Evolutionary conservation across 1,139 yeast genomes (phyloP), one percentile per base, ranked within the genome.

Genomic region (Zygosaccharomyces pseudobailii): DNA sequence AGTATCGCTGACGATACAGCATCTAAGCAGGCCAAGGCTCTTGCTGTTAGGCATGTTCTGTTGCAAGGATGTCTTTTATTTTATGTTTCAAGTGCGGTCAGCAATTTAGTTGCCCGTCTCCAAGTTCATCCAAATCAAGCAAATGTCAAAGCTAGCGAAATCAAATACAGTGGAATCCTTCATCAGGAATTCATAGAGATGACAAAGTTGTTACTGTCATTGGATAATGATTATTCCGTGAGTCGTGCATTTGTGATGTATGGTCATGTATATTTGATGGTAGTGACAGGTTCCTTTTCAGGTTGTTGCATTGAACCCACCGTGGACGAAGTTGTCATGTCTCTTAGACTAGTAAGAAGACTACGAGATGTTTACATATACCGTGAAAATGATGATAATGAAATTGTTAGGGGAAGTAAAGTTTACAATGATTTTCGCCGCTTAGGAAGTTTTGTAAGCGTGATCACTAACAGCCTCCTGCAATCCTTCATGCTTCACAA

Each of bases 41-140:
- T 39, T 20, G 55, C 59, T 3, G 48, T 49, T 17, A 39, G 48
- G 20, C 58, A 49, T 43, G 50, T 51, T 6, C 38, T 56, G 8
- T 38, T 43, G 23, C 58, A 51, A 41, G 60, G 55, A 25, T 46
- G 48, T 35, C 38, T 43, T 31, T 48, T 43, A n/a, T 49, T 51
- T 31, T 46, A 43, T 3, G 35, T 57, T 7, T 37, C 56, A 8
- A 51, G 52, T 27, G 49, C 59, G n/a, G 44, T 55, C 1, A 55
- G 49, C 35, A 57, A 56, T 36, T 37, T 60, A 19, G 47, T 57
- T 23, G 49, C 61, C 17, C 55, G 63, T 42, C 50, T 60, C n/a
- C 42, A 49, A 7, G 42, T 24, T 7, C 35, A 36, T 36, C 50
- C 47, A 9, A 47, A 38, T 38, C 49, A 35, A 20, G 24, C 33